Base-by-base conservation (phyloP, 2,329 filamentous ascomycete species). In the Pseudogymnoascus sp. region DNA sequence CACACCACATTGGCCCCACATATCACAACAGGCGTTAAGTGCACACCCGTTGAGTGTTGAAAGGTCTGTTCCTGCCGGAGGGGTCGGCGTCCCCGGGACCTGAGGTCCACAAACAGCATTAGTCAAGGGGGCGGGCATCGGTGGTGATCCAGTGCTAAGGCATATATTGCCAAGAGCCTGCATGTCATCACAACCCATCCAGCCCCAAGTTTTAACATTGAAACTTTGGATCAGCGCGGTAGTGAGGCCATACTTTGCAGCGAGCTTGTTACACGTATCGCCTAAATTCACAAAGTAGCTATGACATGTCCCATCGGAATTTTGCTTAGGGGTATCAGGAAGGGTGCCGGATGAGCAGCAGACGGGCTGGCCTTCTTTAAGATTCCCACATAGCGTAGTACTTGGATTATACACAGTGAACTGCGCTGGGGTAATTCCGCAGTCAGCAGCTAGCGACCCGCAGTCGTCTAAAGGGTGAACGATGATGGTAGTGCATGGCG, bases 101-200 rank as follows among this genome's bases (percentile, higher is more conserved):
- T 76, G 73, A 0, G 80, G 81, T 0, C 82, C 81, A 68, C 81
- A 82, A 0, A 74, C 65, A 13, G 77, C 76, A 59, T 76, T 74
- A 1, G 68, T 23, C 1, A 78, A 66, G 1, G 71, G 64, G 0
- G 74, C 70, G 1, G 79, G 79, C 69, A 80, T 74, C 0, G 77
- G 77, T 5, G 77, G 72, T 1, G 62, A 65, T 3, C 79, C 79
- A 0, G 68, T 65, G 63, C 76, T 77, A 0, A 80, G 66, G 63
- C 79, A 81, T 4, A 80, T 76, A 10, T 68, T 69, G 1, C 63
- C 37, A 1, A 72, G 71, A 15, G 68, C 61, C 23, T 66, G 63
- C 3, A 81, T 62, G 10, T 69, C 60, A 1, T 65, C 60, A 65
- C 79, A 81, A 5, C 75, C 76, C 3, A 42, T 67, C 76, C 76